Evolutionary conservation across 768 basidiomycete species (phyloP), one percentile per base, ranked within the genome.

Genomic region (Mycena maculata): DNA sequence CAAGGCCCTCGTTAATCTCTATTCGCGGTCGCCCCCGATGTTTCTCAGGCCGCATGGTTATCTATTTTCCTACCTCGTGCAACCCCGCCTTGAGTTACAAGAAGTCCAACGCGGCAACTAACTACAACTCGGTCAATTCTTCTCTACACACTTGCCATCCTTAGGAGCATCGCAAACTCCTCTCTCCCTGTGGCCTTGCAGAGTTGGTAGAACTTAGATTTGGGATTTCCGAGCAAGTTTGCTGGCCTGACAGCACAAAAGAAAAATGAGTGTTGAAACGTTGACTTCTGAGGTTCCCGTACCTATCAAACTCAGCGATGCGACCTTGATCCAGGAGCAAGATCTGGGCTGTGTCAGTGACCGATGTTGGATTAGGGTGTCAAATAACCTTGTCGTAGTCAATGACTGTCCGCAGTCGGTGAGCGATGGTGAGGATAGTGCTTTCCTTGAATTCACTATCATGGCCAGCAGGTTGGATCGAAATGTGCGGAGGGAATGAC

Each of bases 341-440:
- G 48, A 93, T 86, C 92, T 92, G 42, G 18, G 18, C 47, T 42
- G 4, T 45, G 44, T 20, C 4, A 49, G 7, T 28, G 13, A 8
- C 6, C 5, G 41, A 8, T 18, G 41, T 18, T 42, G 9, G 41
- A 36, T 13, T 13, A 7, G 22, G 39, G 42, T 42, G 20, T n/a
- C 49, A 2, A 80, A 88, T 61, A 79, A 90, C 91, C 69, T 88
- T 86, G 75, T 95, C 90, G 71, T 94, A 95, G 72, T 94, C 91
- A 62, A 94, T 92, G 59, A 92, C 90, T 6, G 91, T 91, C 6
- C 90, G 84, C 60, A 93, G 80, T 20, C 90, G 86, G 78, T 94
- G 93, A 8, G 93, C 93, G 59, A 95, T 93, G 1, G 92, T 94
- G 38, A 94, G 78, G 64, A 93, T 92, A 0, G 92, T 95, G 75